Conservation (phyloP, 805 yeast genomes). For the Saccharomycopsis capsularis region DNA sequence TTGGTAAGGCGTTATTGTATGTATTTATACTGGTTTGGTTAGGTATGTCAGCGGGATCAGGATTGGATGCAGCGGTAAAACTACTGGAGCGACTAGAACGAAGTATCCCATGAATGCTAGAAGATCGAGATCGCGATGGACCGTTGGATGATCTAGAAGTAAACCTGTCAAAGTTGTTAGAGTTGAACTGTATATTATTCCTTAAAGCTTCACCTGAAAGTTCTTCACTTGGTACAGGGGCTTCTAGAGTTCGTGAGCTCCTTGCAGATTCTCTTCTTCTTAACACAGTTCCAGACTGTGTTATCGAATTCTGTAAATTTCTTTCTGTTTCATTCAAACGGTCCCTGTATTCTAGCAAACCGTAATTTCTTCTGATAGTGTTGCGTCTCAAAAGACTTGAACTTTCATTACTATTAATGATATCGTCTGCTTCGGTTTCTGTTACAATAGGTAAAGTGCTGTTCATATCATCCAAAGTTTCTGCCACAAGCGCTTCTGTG, state of each 20-base stretch:
- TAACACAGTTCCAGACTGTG: not conserved
- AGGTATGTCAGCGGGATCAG: not conserved
- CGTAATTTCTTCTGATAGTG: not conserved
- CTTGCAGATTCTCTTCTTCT: too few relatives aligned
- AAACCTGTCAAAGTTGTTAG: not conserved
- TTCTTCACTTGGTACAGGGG: not conserved
- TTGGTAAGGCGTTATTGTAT: conserved; percentile 4
- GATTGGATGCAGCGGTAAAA: not conserved
- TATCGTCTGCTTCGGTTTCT: too few relatives aligned
- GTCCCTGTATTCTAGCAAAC: not conserved
- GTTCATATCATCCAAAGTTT: not conserved
- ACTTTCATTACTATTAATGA: not conserved
- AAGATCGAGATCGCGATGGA: not conserved
- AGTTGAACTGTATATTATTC: not conserved
- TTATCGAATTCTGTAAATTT: not conserved
- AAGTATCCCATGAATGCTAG: conserved; percentile 15
- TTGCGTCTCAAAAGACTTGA: not conserved
- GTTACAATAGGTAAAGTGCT: not conserved
- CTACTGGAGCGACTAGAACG: conserved; percentile 15
- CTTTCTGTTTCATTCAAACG: not conserved
- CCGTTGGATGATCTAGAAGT: not conserved
- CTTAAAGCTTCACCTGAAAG: not conserved
- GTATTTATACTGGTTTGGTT: conserved; percentile 14
- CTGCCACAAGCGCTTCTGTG: not conserved
- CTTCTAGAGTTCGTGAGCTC: not conserved